Conservation (phyloP, 148 eudicot genomes). For the Agrostemma githago region DNA sequence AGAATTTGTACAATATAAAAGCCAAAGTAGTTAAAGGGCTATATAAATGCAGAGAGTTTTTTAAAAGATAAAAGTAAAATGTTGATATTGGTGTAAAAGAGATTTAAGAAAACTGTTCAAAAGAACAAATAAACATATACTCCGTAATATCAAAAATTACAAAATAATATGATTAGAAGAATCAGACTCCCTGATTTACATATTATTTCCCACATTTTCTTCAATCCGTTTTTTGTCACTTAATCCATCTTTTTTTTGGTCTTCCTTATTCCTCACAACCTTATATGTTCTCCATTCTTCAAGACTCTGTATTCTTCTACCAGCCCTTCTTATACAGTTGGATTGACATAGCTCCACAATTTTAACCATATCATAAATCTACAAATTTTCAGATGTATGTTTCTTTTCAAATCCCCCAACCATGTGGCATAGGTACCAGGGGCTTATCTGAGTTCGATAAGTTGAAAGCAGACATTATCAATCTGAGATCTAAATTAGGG, state of each 20-base stretch:
- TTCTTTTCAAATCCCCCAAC: neutral
- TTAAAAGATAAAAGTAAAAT: too few relatives aligned
- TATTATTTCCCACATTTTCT: neutral
- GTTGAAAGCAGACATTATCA: neutral
- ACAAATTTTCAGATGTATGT: neutral
- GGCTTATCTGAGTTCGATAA: neutral
- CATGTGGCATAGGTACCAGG: neutral
- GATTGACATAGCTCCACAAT: neutral
- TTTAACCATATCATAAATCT: neutral
- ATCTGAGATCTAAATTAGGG: constrained; percentile 1
- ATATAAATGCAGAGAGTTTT: neutral
- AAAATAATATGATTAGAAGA: neutral
- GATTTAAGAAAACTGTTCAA: neutral
- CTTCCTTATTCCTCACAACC: neutral
- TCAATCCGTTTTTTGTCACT: neutral
- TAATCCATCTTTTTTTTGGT: neutral
- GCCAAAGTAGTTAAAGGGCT: neutral
- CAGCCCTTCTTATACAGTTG: neutral
- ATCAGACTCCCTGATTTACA: neutral
- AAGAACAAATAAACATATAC: neutral
- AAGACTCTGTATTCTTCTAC: neutral
- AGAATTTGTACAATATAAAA: too few relatives aligned
- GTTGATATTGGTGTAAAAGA: neutral
- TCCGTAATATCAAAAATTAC: too few relatives aligned
- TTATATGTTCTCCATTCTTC: neutral